Base-by-base conservation (phyloP, 2,329 filamentous ascomycete genomes). In the Trichoderma guizhouense region DNA sequence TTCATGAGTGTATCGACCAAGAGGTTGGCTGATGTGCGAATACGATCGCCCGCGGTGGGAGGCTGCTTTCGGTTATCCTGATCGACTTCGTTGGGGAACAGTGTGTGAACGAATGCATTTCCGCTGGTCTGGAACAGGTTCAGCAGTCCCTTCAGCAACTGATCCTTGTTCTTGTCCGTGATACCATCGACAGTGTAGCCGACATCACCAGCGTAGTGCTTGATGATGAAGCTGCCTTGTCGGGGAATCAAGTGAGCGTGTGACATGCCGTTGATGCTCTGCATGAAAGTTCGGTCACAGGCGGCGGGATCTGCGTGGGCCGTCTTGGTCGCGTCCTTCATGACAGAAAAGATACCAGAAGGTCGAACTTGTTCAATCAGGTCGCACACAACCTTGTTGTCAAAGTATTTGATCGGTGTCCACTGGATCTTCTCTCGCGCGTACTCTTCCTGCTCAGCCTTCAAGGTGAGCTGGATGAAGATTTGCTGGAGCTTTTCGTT, bases 401-500 rank as follows among this genome's bases (percentile, higher is more conserved):
- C 96, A 77, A 98, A 99, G 83, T 98, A 99, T 78, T 96, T 97
- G 86, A 99, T 99, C 3, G 96, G 96, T 0, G 95, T 98, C 96
- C 96, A 99, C 79, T 97, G 91, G 79, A 99, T 99, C 85, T 98
- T 91, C 82, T 99, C 96, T 63, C 93, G 88, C 18, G 92, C 94
- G 79, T 99, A 99, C 81, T 99, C 96, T 77, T 99, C 96, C 83
- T 99, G 96, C 81, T 99, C 96, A 0, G 96, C 92, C 85, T 97
- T 97, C 74, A 99, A 83, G 0, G 96, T 99, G 77, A 99, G 86
- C 82, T 99, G 96, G 76, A 99, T 99, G 80, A 99, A 99, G 78
- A 99, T 98, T 79, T 99, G 96, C 83, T 99, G 96, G 72, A 99
- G 86, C 83, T 99, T 99, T 84, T 99, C 96, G 82, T 99, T 99